Conservation (phyloP, 2,329 filamentous ascomycete species). For the Colletotrichum eleusines region DNA sequence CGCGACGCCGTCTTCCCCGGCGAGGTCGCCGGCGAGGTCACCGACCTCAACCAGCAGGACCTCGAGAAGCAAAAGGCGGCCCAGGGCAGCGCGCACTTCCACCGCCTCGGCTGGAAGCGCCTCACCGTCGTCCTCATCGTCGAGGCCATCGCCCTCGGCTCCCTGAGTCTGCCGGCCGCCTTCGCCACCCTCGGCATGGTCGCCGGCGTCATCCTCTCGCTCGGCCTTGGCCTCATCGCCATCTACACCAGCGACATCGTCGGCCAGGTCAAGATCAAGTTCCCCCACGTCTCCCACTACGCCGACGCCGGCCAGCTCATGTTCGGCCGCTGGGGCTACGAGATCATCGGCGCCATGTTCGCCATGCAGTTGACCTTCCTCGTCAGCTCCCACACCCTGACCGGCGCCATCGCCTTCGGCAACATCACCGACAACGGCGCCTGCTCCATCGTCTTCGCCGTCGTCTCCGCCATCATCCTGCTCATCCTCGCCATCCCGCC, state of each 20-base stretch:
- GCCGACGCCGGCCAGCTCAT: conserved; percentile 75
- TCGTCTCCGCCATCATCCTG: conserved; percentile 60
- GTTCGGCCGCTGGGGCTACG: conserved; percentile 69
- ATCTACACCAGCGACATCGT: conserved; percentile 57
- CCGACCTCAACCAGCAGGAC: conserved; percentile 50
- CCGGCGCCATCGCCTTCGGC: conserved; percentile 77
- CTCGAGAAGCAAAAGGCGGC: conserved; percentile 61
- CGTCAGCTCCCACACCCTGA: conserved; percentile 78
- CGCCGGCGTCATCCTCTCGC: conserved; percentile 52
- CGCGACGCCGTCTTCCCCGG: conserved; percentile 43
- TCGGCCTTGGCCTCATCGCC: conserved; percentile 53
- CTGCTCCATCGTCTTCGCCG: conserved; percentile 60
- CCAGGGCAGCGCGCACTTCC: conserved; percentile 61
- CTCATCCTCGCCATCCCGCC: conserved; percentile 61
- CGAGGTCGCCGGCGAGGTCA: conserved; percentile 47
- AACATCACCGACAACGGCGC: conserved; percentile 68
- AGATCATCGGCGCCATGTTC: conserved; percentile 72
- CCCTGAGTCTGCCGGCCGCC: conserved; percentile 62
- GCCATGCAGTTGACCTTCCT: conserved; percentile 75
- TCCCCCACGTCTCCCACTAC: conserved; percentile 72
- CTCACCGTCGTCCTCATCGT: conserved; percentile 68
- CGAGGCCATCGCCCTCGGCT: conserved; percentile 68
- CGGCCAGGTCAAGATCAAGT: conserved; percentile 60
- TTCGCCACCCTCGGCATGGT: conserved; percentile 68
- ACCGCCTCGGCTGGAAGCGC: conserved; percentile 68